A percentile compares a stretch with the other conserved stretches of the same genome.
These are phyloP conservation scores for Ambispora gerdemannii DNA, from an alignment of 192 early-diverging fungal species.

Conservation along the genomic window DNA sequence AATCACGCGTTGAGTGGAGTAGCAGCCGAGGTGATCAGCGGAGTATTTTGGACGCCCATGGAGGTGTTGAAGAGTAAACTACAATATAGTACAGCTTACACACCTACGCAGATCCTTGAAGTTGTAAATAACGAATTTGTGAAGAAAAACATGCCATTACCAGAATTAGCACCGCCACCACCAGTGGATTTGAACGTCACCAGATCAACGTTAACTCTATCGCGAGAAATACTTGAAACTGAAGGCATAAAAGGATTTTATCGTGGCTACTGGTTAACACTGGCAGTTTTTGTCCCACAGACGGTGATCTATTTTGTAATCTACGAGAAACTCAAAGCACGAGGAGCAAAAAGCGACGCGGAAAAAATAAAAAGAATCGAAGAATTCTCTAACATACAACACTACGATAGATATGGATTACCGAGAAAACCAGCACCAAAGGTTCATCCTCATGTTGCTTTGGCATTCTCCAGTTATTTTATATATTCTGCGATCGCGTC, in stretches of 20 bases:
- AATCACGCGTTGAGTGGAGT: constrained; percentile 60
- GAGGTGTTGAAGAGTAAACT: constrained; percentile 76
- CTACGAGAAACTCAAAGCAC: constrained; percentile 52
- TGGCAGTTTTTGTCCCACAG: constrained; percentile 76
- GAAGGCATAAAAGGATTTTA: constrained; percentile 68
- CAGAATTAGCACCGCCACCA: not conserved
- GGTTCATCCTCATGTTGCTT: not conserved
- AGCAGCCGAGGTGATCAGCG: constrained; percentile 62
- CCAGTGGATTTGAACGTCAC: not conserved
- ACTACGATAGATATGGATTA: too few species aligned
- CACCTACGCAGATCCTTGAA: not conserved
- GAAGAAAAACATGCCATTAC: not conserved
- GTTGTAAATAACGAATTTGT: not conserved
- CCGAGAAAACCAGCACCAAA: not conserved
- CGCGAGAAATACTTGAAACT: constrained; percentile 44
- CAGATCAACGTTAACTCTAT: constrained; percentile 35
- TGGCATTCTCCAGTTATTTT: constrained; percentile 54
- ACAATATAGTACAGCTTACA: constrained; percentile 45
- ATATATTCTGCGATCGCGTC: constrained; percentile 58
- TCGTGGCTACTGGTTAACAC: constrained; percentile 67
- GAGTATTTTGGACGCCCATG: constrained; percentile 82
- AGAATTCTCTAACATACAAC: too few species aligned
- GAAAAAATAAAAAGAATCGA: not conserved
- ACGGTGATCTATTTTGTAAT: constrained; percentile 66
- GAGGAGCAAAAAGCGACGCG: not conserved